Conservation (phyloP, 495 filamentous ascomycete genomes). For the Talaromyces trachyspermus region DNA sequence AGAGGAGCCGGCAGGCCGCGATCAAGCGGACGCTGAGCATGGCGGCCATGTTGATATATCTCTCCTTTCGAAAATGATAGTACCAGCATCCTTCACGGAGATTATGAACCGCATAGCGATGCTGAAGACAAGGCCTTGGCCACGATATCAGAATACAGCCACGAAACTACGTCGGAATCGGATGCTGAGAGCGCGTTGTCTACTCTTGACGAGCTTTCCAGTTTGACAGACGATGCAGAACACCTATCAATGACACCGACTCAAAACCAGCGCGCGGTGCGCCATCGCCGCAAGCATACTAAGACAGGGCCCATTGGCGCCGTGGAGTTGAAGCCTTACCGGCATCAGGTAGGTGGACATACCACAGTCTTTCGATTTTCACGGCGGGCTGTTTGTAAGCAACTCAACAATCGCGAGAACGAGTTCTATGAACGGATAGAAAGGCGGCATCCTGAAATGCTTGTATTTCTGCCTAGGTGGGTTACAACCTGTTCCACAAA, state of each 20-base stretch:
- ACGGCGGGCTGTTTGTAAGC: constrained; percentile 89
- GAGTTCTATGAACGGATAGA: constrained; percentile 98
- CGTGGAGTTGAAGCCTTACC: constrained; percentile 93
- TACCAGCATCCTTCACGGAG: constrained; percentile 54
- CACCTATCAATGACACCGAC: constrained; percentile 53
- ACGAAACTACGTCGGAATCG: constrained; percentile 51
- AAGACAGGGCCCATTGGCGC: constrained; percentile 52
- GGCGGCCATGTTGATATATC: constrained; percentile 52
- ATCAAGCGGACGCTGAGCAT: constrained; percentile 25
- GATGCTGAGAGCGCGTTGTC: constrained; percentile 48
- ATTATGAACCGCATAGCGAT: constrained; percentile 37
- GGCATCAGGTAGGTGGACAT: constrained; percentile 94
- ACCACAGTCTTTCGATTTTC: constrained; percentile 96
- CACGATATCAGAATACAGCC: constrained; percentile 30
- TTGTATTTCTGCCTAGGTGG: constrained; percentile 88
- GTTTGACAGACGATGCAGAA: constrained; percentile 50
- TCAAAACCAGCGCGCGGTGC: constrained; percentile 26
- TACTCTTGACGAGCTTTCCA: constrained; percentile 40
- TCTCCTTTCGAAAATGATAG: constrained; percentile 52
- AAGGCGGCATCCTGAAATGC: constrained; percentile 75
- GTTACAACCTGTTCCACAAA: constrained; percentile 19
- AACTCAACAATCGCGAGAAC: constrained; percentile 94
- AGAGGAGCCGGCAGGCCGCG: constrained; percentile 16
- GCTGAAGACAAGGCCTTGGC: constrained; percentile 28
- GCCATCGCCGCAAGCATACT: constrained; percentile 23